Base-by-base conservation (phyloP, 768 basidiomycete genomes). In the Cystofilobasidium macerans region DNA sequence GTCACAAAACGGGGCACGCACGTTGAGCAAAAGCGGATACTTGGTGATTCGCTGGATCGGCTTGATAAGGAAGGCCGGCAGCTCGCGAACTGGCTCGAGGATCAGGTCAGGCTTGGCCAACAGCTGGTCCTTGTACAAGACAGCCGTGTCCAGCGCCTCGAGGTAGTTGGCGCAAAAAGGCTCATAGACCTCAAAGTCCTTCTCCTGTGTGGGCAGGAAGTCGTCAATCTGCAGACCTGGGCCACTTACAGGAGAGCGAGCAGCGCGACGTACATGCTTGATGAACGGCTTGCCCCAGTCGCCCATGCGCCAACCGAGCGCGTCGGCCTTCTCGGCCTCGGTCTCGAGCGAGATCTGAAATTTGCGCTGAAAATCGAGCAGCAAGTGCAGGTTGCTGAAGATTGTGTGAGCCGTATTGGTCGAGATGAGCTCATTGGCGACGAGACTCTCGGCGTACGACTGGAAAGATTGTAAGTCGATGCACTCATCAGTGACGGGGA, bases 11-110 rank as follows among this genome's bases (percentile, higher is more conserved):
- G 13, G 62, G 58, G 61, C 64, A 72, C 47, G 65, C 73, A 91
- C 91, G 75, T 89, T 88, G 71, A 99, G 84, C 28, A 98, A 82
- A 18, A 99, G 81, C 30, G 93, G 93, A 76, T 98, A 98, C 81
- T 98, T 98, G 83, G 94, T 95, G 71, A 98, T 87, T 69, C 95
- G 85, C 76, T 99, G 95, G 57, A 99, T 87, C 9, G 95, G 95
- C 79, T 97, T 97, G 81, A 98, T 98, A 68, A 98, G 84, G 78
- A 98, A 94, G 12, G 90, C 91, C 67, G 89, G 88, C 36, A 99
- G 81, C 73, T 99, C 95, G 73, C 87, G 86, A 26, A 28, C 88
- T 72, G 86, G 86, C 71, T 90, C 88, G 78, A 93, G 88, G 79
- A 89, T 79, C 22, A 68, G 61, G 43, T 69, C 62, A 8, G 69